Evolutionary conservation across 2,329 filamentous ascomycete species (phyloP).

Genomic region (Xylariaceae sp.): DNA sequence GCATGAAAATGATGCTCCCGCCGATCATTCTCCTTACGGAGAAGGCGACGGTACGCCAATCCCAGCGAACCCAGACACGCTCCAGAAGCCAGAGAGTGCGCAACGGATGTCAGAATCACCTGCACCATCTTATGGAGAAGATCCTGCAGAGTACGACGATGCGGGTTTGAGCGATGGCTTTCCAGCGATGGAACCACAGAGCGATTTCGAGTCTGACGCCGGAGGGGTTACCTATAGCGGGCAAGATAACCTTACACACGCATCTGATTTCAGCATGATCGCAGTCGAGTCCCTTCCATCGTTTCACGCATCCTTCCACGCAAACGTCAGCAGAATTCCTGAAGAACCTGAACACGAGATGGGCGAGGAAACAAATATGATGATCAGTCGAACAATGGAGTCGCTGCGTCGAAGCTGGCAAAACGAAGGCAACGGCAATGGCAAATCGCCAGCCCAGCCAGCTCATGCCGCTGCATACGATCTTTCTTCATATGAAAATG

Average conservation of each 20-base stretch:
- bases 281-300: slow-evolving; percentile 51
- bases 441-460: no score
- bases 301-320: slow-evolving; percentile 35
- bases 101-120: slow-evolving; percentile 9
- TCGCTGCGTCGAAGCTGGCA: slow-evolving; percentile 38
- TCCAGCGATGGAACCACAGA: slow-evolving; percentile 21
- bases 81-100: slow-evolving; percentile 2
- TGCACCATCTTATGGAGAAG: slow-evolving; percentile 12
- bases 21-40: slow-evolving; percentile 7
- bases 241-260: slow-evolving; percentile 39
- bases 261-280: slow-evolving; percentile 55
- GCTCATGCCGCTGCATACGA: slow-evolving; percentile 14
- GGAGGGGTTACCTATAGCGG: slow-evolving; percentile 16
- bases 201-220: slow-evolving; percentile 22
- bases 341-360: slow-evolving; percentile 41
- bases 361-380: slow-evolving; percentile 52
- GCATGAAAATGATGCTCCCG: slow-evolving; percentile 1
- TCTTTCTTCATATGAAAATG: slow-evolving; percentile 6
- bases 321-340: slow-evolving; percentile 39
- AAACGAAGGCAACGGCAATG: slow-evolving; percentile 13
- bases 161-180: slow-evolving; percentile 17
- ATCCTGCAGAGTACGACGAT: slow-evolving; percentile 12
- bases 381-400: slow-evolving; percentile 53
- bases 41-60: slow-evolving; percentile 10
- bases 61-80: slow-evolving; percentile 3